These are phyloP conservation scores for Acacia concinna DNA, from an alignment of 331 rosid genomes.

Conservation along the genomic window DNA sequence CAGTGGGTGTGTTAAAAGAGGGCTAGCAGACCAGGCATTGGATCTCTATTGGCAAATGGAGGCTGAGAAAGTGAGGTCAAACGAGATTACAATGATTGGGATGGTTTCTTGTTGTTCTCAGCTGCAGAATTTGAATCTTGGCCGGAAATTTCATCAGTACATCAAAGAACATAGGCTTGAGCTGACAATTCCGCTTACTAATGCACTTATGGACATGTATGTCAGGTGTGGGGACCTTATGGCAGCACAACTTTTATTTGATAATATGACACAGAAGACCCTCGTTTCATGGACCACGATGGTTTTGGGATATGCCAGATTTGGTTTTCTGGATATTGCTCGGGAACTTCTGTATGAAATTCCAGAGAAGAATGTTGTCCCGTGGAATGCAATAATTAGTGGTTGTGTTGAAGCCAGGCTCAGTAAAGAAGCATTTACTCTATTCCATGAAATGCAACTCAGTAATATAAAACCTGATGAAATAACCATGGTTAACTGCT, in stretches of 20 bases:
- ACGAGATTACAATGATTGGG: slow-evolving; percentile 81
- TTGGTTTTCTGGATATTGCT: slow-evolving; percentile 59
- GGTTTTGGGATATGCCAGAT: slow-evolving; percentile 78
- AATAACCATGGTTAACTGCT: slow-evolving; percentile 63
- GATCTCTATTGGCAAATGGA: slow-evolving; percentile 54
- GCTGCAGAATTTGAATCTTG: slow-evolving; percentile 57
- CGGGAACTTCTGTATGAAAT: slow-evolving; percentile 48
- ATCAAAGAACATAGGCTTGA: slow-evolving; percentile 43
- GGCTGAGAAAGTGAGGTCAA: slow-evolving; percentile 56
- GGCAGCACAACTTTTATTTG: slow-evolving; percentile 55
- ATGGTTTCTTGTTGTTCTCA: slow-evolving; percentile 72
- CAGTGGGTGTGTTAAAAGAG: slow-evolving; percentile 67
- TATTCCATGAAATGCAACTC: slow-evolving; percentile 83
- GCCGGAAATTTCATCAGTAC: slow-evolving; percentile 54
- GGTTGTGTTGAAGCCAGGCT: slow-evolving; percentile 73
- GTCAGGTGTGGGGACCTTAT: slow-evolving; percentile 66
- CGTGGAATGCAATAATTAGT: slow-evolving; percentile 86
- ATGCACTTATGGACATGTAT: slow-evolving; percentile 85
- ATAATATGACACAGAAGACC: slow-evolving; percentile 55
- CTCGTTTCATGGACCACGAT: slow-evolving; percentile 76
- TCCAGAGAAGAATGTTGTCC: slow-evolving; percentile 71
- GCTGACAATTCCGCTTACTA: slow-evolving; percentile 59
- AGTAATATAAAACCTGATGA: slow-evolving; percentile 59
- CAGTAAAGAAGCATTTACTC: slow-evolving; percentile 70
- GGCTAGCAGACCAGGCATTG: slow-evolving; percentile 57